These are phyloP conservation scores for Chrysosporium queenslandicum DNA, from an alignment of 2,329 filamentous ascomycete genomes.

Conservation along the genomic window DNA sequence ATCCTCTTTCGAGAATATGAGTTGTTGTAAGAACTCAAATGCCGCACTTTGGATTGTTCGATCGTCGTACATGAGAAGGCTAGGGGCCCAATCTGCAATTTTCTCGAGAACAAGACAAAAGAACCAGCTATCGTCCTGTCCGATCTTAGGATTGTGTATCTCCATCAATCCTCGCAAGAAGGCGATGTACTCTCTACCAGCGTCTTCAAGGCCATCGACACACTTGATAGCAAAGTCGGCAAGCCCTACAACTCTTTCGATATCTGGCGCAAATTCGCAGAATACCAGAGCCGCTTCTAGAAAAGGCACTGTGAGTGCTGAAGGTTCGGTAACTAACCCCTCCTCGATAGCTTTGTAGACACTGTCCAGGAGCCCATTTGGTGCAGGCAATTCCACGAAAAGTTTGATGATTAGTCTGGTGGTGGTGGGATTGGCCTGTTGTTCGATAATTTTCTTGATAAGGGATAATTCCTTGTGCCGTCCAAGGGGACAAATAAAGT, in stretches of 20 bases:
- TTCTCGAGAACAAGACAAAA: conserved; percentile 30
- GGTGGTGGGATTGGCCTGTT: conserved; percentile 47
- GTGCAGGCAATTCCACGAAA: conserved; percentile 41
- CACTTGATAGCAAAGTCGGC: conserved; percentile 38
- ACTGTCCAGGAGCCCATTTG: conserved; percentile 40
- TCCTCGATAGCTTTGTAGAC: conserved; percentile 47
- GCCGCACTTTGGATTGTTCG: conserved; percentile 38
- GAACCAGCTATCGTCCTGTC: conserved; percentile 29
- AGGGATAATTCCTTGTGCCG: conserved; percentile 27
- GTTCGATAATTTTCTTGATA: conserved; percentile 54
- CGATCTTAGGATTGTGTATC: conserved; percentile 31
- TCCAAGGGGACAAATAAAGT: conserved; percentile 28
- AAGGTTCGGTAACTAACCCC: conserved; percentile 45
- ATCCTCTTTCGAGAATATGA: conserved; percentile 34
- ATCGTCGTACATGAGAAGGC: conserved; percentile 44
- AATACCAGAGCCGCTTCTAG: conserved; percentile 50
- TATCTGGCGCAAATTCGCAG: conserved; percentile 35
- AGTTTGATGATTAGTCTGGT: conserved; percentile 49
- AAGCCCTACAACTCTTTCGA: conserved; percentile 30
- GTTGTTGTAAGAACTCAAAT: conserved; percentile 34
- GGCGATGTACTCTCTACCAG: conserved; percentile 40
- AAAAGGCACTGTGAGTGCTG: conserved; percentile 44
- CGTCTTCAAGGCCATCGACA: conserved; percentile 41
- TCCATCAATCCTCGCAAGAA: conserved; percentile 44
- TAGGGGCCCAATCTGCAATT: conserved; percentile 43